These are phyloP conservation scores for Mallotus japonicus DNA, from an alignment of 441 rosid genomes.

Conservation along the genomic window DNA sequence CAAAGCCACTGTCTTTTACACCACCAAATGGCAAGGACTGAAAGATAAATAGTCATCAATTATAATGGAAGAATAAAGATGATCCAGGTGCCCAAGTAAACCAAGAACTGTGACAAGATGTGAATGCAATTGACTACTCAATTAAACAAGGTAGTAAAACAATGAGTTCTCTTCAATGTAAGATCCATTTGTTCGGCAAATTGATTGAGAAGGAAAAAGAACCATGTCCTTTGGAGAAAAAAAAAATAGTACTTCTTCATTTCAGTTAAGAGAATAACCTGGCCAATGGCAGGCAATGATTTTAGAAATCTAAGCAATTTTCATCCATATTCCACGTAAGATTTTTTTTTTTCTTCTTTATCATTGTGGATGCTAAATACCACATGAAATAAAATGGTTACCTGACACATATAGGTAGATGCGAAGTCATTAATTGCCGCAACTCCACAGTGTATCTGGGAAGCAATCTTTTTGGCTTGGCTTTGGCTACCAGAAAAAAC, in stretches of 20 bases:
- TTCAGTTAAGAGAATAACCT: background rate
- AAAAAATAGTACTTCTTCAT: background rate
- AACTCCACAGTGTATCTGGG: slow-evolving; percentile 83
- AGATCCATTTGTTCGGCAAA: background rate
- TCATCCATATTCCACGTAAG: background rate
- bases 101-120: background rate
- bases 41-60: slow-evolving; percentile 20
- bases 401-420: slow-evolving; percentile 94
- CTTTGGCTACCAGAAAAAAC: slow-evolving; percentile 81
- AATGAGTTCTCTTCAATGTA: background rate
- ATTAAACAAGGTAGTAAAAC: background rate
- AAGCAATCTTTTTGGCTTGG: slow-evolving; percentile 79
- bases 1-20: slow-evolving; percentile 93
- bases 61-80: background rate
- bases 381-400: slow-evolving; percentile 21
- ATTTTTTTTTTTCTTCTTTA: background rate
- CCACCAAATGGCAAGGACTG: slow-evolving; percentile 99
- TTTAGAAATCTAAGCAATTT: background rate
- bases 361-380: background rate
- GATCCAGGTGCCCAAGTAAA: background rate
- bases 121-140: background rate
- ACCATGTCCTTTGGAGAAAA: no score
- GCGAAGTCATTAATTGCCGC: slow-evolving; percentile 97
- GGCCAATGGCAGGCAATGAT: background rate
- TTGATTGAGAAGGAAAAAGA: background rate